phyloP scores from a whole-genome alignment of 2,329 filamentous ascomycete genomes.

The Decorospora gaudefroyi region DNA sequence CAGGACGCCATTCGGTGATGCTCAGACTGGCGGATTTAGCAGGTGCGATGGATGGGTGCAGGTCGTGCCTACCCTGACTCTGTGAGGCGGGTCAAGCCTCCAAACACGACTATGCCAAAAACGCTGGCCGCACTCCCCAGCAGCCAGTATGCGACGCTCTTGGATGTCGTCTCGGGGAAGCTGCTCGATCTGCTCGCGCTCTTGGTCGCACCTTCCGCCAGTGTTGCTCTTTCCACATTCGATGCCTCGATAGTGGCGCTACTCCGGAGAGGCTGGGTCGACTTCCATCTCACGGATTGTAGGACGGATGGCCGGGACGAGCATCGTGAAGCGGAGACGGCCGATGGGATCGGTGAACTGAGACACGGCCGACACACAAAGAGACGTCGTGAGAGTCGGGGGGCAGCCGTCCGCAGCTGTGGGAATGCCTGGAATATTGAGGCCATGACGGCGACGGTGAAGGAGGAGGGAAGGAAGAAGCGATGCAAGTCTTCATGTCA shows the following conservation, averaged over 20 bases:
- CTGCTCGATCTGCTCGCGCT: conserved; percentile 29
- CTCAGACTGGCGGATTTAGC: conserved; percentile 67
- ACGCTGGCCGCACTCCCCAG: conserved; percentile 89
- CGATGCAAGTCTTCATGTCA: conserved; percentile 10
- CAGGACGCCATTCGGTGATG: conserved; percentile 98
- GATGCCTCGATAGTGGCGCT: conserved; percentile 26
- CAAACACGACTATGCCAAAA: conserved; percentile 95
- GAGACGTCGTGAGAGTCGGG: conserved; percentile 45
- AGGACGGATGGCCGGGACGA: conserved; percentile 33
- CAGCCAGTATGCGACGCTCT: conserved; percentile 87
- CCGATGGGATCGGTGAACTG: conserved; percentile 33
- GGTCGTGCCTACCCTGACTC: conserved; percentile 77
- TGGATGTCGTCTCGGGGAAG: conserved; percentile 69
- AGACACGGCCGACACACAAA: conserved; percentile 43
- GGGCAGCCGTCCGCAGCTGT: conserved; percentile 46
- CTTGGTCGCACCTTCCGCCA: conserved; percentile 20
- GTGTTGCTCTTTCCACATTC: conserved; percentile 16
- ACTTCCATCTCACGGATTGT: conserved; percentile 43
- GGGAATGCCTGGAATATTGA: conserved; percentile 46
- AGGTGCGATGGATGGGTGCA: conserved; percentile 1
- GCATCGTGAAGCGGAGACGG: conserved; percentile 22
- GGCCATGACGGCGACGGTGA: conserved; percentile 34
- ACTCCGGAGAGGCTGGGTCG: conserved; percentile 38
- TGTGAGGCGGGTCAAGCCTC: conserved; percentile 88
- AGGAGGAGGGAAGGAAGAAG: conserved; percentile 2